Conservation (phyloP, 2,329 filamentous ascomycete genomes). For the Annulohypoxylon truncatum region DNA sequence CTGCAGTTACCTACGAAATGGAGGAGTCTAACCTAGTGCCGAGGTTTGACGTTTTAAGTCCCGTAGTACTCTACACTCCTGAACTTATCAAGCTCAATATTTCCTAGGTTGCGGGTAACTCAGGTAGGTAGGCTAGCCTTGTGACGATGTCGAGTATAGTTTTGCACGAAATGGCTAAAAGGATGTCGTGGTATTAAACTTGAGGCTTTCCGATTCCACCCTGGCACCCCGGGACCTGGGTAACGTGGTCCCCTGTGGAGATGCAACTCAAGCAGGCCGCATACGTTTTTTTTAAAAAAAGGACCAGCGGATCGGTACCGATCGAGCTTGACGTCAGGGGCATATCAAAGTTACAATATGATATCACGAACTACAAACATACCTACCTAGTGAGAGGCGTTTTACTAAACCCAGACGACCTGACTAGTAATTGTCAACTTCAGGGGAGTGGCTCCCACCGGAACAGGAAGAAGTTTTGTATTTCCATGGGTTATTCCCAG, state of each 20-base stretch:
- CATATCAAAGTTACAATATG: not conserved
- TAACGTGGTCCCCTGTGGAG: not conserved
- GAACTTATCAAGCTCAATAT: not conserved
- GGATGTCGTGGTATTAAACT: not conserved
- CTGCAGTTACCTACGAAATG: not conserved
- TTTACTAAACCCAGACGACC: no score
- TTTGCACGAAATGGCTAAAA: not conserved
- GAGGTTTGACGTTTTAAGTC: not conserved
- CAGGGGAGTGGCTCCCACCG: no score
- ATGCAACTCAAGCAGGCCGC: not conserved
- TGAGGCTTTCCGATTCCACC: not conserved
- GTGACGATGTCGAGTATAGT: not conserved
- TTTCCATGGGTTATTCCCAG: no score
- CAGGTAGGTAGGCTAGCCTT: not conserved
- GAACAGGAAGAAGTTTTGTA: no score
- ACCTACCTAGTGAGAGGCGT: no score
- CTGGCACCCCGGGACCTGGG: not conserved
- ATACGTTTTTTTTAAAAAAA: not conserved
- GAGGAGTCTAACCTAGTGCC: not conserved
- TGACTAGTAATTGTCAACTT: no score
- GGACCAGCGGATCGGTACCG: conserved; percentile 5
- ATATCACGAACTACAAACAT: not conserved
- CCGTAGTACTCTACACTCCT: not conserved
- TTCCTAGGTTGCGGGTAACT: not conserved
- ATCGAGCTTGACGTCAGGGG: conserved; percentile 3